phyloP scores from a whole-genome alignment of 164 flowering plant genomes.

The Macadamia tetraphylla region DNA sequence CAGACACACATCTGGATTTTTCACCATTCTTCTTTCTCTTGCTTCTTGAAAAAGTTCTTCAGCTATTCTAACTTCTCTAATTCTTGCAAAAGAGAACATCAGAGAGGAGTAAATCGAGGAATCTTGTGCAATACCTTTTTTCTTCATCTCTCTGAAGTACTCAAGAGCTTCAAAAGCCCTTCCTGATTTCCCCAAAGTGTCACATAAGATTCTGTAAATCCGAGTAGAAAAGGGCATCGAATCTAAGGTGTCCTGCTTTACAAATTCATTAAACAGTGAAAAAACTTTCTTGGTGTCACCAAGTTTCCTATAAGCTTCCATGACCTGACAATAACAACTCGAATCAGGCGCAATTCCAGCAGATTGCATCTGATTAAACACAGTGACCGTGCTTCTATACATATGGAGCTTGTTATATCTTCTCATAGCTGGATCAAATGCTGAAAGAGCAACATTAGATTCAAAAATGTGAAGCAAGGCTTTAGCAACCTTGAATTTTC shows the following conservation, averaged over 20 bases:
- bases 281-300: constrained; percentile 40
- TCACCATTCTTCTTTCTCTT: constrained; percentile 37
- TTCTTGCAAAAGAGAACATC: constrained; percentile 49
- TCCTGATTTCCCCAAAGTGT: constrained; percentile 53
- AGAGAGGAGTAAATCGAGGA: constrained; percentile 47
- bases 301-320: constrained; percentile 58
- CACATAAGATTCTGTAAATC: constrained; percentile 41
- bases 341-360: constrained; percentile 29
- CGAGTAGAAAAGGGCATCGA: constrained; percentile 9
- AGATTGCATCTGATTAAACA: constrained; percentile 40
- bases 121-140: constrained; percentile 35
- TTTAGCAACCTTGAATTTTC: constrained; percentile 50
- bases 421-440: constrained; percentile 55
- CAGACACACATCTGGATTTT: constrained; percentile 53
- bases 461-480: constrained; percentile 34
- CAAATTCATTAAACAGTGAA: constrained; percentile 44
- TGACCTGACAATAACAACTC: constrained; percentile 36
- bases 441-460: constrained; percentile 30
- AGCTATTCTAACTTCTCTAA: constrained; percentile 40
- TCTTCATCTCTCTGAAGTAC: constrained; percentile 39
- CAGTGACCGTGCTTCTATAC: constrained; percentile 47
- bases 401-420: constrained; percentile 72
- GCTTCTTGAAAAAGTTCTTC: constrained; percentile 63
- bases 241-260: constrained; percentile 12
- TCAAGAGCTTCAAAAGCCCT: constrained; percentile 54